Evolutionary conservation across 2,329 filamentous ascomycete species (phyloP).

Genomic region (Paecilomyces dactylethromorphus): DNA sequence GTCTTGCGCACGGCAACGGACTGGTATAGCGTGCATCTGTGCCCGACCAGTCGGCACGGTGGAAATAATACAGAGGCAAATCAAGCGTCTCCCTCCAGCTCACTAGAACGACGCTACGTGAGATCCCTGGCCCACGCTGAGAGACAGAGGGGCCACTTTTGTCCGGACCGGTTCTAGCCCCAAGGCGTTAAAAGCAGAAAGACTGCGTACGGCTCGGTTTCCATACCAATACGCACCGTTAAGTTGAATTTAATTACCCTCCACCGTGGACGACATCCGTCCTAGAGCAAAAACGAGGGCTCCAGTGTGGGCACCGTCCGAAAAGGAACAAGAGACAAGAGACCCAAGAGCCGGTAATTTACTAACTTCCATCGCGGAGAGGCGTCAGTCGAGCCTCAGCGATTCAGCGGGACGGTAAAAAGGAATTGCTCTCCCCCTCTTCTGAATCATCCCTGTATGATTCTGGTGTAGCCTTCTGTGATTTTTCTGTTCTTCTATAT

Average conservation of each 20-base stretch:
- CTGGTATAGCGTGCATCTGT: neutral
- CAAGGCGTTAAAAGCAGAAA: neutral
- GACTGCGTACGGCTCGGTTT: neutral
- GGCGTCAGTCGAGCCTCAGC: neutral
- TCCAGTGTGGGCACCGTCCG: neutral
- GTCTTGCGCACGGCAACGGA: neutral
- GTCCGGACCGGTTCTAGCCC: neutral
- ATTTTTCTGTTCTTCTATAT: neutral
- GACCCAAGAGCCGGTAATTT: neutral
- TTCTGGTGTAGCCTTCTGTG: neutral
- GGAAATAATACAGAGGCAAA: neutral
- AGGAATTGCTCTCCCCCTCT: neutral
- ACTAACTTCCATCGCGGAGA: neutral
- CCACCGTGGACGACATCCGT: neutral
- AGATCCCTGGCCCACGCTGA: neutral
- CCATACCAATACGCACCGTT: neutral
- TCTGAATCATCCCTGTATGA: constrained; percentile 2
- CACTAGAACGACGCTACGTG: neutral
- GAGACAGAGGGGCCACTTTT: neutral
- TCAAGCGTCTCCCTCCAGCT: neutral
- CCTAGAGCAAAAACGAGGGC: neutral
- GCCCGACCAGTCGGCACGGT: neutral
- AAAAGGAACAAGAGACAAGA: neutral
- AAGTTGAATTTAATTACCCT: neutral
- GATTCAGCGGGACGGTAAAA: neutral